Evolutionary conservation across 306 rosid genomes (phyloP), one percentile per base, ranked within the genome.

Genomic region (Fragaria ananassa): DNA sequence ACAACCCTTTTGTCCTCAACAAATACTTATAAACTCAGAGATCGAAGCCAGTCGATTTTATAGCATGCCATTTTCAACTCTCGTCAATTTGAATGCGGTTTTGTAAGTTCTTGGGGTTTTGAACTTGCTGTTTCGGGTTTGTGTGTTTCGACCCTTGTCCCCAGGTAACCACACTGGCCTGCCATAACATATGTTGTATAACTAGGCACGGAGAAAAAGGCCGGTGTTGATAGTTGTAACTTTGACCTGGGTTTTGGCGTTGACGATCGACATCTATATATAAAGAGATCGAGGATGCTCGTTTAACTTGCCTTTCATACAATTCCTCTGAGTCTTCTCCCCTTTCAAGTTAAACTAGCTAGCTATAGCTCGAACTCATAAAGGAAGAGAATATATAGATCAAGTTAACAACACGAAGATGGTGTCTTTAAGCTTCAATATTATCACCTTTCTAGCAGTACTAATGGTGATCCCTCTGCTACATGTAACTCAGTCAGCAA

Each of bases 221-320:
- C n/a, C 18, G 35, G 42, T 29, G 7, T 64, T 15, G 69, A 35
- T 15, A 35, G 19, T 12, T 35, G 69, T 47, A 78, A 72, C 74
- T 76, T 89, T 89, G 88, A 83, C 88, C 64, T 72, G 8, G 78
- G 15, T 49, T 74, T 79, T 64, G 45, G 46, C 46, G 9, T 14
- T 4, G 37, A 60, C 42, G 4, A 31, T 4, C 78, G 79, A 83
- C 74, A 31, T 75, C 76, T 75, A 60, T 78, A 77, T 19, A 54
- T 31, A 54, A 41, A 35, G 5, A 64, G 69, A 41, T 6, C 44
- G 44, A 35, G 46, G 69, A 47, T 13, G 71, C 47, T 74, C 74
- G 21, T 72, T 34, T 31, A 31, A 31, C 3, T 72, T 37, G 65
- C 69, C 71, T 47, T 74, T 53, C 68, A 18, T 19, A 54, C 14